Base-by-base conservation (phyloP, 108 stramenopile species). In the Schizochytrium sp. region DNA sequence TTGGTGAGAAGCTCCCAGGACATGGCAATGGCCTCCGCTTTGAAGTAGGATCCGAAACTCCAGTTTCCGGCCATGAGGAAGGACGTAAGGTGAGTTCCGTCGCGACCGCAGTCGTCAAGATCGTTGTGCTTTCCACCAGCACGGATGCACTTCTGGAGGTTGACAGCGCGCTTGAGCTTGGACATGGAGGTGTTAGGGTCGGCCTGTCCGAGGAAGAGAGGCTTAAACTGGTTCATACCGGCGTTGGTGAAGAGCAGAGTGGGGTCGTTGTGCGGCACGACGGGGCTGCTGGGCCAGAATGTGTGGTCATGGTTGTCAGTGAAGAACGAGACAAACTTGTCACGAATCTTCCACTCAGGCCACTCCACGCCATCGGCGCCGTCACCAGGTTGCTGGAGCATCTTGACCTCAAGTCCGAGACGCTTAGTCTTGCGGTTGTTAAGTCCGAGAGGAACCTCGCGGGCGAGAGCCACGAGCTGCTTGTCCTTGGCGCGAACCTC, bases 61-160 rank as follows among this genome's bases (percentile, higher is more conserved):
- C 98, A 99, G 90, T 97, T 99, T 38, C 98, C 98, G 55, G 99
- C 92, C 99, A 99, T 99, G 94, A 99, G 98, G 94, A 99, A 99
- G 93, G 99, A 99, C 87, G 99, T 99, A 91, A 99, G 99, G 93
- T 99, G 99, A 92, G 99, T 99, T n/a, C 97, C 95, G 93, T 99
- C 99, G 94, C 98, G 97, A 50, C 99, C 99, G 12, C 99, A 98
- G 92, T 99, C 99, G 89, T 99, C 99, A 55, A 99, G 93, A 94
- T 99, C 99, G 91, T 99, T 99, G 95, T 99, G 99, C 95, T 99
- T 99, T 83, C 99, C 99, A 41, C 99, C 99, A 4, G 99, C 99
- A 73, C 99, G 96, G 88, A 99, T 99, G 92, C 99, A 99, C 89
- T 99, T 99, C 92, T 99, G 99, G n/a, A 95, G 92, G 93, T 99